A percentile compares a stretch with the other conserved stretches of the same genome.
phyloP scores from a whole-genome alignment of 1,139 yeast species.

The Taphrina confusa region DNA sequence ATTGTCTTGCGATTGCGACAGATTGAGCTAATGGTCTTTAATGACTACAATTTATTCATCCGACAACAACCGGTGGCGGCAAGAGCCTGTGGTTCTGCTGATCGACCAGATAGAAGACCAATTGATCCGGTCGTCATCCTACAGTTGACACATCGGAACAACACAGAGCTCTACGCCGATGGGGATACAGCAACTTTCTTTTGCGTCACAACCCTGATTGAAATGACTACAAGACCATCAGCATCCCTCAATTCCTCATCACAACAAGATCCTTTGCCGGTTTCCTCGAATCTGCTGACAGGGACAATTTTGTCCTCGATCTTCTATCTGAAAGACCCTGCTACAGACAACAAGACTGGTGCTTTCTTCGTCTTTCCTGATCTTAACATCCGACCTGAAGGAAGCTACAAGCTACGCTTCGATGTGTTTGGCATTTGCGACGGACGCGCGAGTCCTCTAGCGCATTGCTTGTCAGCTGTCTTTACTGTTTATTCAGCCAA shows the following conservation, averaged over 20 bases:
- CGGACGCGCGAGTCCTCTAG: conserved; percentile 23
- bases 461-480: conserved; percentile 43
- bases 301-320: conserved; percentile 25
- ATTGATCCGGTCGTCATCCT: conserved; percentile 31
- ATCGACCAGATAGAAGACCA: conserved; percentile 31
- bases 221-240: neutral
- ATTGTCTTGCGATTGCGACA: too few species aligned
- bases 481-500: conserved; percentile 48
- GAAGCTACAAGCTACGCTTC: conserved; percentile 45
- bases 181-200: conserved; percentile 22
- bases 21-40: neutral
- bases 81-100: conserved; percentile 26
- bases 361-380: conserved; percentile 46
- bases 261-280: neutral
- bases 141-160: conserved; percentile 9
- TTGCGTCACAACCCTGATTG: conserved; percentile 14
- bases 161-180: conserved; percentile 9
- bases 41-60: conserved; percentile 11
- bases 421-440: conserved; percentile 41
- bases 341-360: conserved; percentile 16
- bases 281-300: conserved; percentile 12
- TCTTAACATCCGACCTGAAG: conserved; percentile 47
- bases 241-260: neutral
- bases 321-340: conserved; percentile 20
- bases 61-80: conserved; percentile 34